Base-by-base conservation (phyloP, 1,284 basidiomycete genomes). In the Sporisorium scitamineum region DNA sequence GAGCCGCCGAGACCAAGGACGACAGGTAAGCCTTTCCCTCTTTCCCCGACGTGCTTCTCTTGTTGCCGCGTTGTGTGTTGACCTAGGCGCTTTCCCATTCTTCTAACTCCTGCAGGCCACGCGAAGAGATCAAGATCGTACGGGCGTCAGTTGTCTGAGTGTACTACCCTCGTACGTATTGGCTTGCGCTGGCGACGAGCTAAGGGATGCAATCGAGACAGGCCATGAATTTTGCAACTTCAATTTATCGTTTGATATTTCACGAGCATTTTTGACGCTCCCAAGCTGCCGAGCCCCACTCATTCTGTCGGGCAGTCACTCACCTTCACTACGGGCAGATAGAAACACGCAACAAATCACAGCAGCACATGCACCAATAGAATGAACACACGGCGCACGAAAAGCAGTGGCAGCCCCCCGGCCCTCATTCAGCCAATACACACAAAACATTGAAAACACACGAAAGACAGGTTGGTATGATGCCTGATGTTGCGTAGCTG, bases 401-500 rank as follows among this genome's bases (percentile, higher is more conserved):
- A 24, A 18, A 27, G 24, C 13, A 10, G 22, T n/a, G n/a, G n/a
- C n/a, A n/a, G n/a, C n/a, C n/a, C n/a, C n/a, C n/a, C n/a, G n/a
- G n/a, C n/a, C n/a, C n/a, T n/a, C n/a, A n/a, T n/a, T n/a, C n/a
- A n/a, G n/a, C n/a, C n/a, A 16, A 44, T 22, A 47, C 52, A 13
- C 54, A 47, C 68, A 53, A 39, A 24, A 47, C 10, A n/a, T n/a
- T n/a, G n/a, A n/a, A n/a, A n/a, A n/a, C 55, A 57, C 55, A 58
- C 45, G 14, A 54, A 52, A 48, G 34, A 63, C 62, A 71, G 59
- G 54, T 67, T 76, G 74, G 69, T 71, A 72, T 76, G 61, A 76
- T 76, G 74, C 74, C 74, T 76, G 61, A 47, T 69, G 69, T 72
- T 76, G 69, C 69, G 64, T 66, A 69, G 74, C 69, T 72, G 62